Evolutionary conservation across 1,284 basidiomycete genomes (phyloP).

Genomic region (Calocybe gambosa): DNA sequence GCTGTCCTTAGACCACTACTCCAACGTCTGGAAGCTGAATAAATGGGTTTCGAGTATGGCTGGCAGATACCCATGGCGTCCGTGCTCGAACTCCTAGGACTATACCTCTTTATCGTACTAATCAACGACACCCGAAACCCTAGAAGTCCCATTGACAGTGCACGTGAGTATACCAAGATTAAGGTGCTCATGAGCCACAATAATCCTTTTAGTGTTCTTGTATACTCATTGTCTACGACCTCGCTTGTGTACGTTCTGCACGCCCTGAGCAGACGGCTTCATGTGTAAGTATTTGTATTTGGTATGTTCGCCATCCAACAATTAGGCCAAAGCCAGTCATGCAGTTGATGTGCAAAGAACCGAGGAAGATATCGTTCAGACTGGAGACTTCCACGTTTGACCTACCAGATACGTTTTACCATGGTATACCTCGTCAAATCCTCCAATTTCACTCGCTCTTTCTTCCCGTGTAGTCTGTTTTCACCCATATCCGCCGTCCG

Average conservation of each 20-base stretch:
- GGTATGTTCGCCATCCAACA: too few species aligned
- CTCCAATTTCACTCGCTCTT: conserved; percentile 68
- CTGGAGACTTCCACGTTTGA: too few species aligned
- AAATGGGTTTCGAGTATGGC: not conserved
- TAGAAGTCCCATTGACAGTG: not conserved
- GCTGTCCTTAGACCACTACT: not conserved
- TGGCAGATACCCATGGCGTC: not conserved
- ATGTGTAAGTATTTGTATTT: too few species aligned
- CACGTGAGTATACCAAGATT: too few species aligned
- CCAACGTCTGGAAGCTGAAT: not conserved
- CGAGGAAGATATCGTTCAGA: too few species aligned
- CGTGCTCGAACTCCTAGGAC: not conserved
- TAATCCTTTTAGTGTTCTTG: too few species aligned
- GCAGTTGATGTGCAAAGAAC: too few species aligned
- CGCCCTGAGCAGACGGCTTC: too few species aligned
- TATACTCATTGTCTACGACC: too few species aligned
- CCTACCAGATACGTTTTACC: conserved; percentile 87
- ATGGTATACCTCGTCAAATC: conserved; percentile 90
- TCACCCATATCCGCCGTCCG: conserved; percentile 70
- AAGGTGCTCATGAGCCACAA: too few species aligned
- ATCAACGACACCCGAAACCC: not conserved
- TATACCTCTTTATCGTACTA: not conserved
- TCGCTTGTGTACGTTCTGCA: too few species aligned
- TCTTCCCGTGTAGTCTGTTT: conserved; percentile 41
- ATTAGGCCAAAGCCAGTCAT: too few species aligned